Base-by-base conservation (phyloP, 352 stramenopile genomes). In the Phytophthora colocasiae region DNA sequence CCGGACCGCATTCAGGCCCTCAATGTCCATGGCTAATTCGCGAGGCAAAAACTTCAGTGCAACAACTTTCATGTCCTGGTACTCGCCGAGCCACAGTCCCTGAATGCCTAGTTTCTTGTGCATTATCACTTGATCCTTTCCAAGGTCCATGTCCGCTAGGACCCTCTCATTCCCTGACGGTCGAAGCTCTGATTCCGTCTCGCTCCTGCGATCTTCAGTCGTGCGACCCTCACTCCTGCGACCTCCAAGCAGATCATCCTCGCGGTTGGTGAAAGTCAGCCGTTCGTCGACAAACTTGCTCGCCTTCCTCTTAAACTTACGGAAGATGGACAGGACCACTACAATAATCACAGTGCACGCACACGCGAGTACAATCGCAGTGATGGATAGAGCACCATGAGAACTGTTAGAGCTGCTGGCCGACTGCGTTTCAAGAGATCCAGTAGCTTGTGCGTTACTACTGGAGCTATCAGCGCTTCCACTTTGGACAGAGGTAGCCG, bases 91-190 rank as follows among this genome's bases (percentile, higher is more conserved):
- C 71, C 79, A 90, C 38, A 94, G 50, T 2, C 75, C 69, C 36
- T 88, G 77, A 45, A 80, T 58, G 1, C 79, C 79, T 12, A 88
- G 41, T 45, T 88, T 90, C 47, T 85, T 81, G 58, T 83, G 63
- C 51, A 87, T 49, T 44, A 53, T 49, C 26, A 88, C 69, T 24
- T 85, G 57, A 40, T 86, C 73, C 34, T 75, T 74, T 22, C 79
- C 77, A 12, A 88, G 64, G 44, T 88, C 79, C 52, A 87, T 71
- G 15, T 81, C 71, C n/a, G 77, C 68, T 12, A 87, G 43, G 17
- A 72, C 63, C 15, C 67, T 78, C 1, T 48, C 62, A 17, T 68
- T 57, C 27, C 58, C 31, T 8, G 58, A 64, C 17, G 19, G 34
- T 15, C 19, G 19, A 14, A 26, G 34, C 27, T 58, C 45, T 29